phyloP scores from a whole-genome alignment of 2,329 filamentous ascomycete species.

The Capronia coronata region DNA sequence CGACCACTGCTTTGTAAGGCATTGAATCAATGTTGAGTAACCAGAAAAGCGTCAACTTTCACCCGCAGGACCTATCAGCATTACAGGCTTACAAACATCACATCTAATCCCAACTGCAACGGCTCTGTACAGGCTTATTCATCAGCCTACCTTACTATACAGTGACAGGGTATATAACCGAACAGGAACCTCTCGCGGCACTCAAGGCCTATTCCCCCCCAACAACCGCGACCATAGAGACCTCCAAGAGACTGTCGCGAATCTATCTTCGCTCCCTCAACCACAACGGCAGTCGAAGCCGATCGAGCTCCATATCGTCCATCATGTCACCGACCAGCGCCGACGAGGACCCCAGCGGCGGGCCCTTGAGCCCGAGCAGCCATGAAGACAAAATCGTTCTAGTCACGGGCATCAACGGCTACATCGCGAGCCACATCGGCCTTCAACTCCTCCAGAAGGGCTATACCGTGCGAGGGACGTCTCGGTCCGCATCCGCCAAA shows the following conservation, averaged over 20 bases:
- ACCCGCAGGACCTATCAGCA: no score
- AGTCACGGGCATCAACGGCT: constrained; percentile 40
- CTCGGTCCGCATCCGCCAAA: constrained; percentile 30
- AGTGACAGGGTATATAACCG: no score
- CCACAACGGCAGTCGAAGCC: constrained; percentile 12
- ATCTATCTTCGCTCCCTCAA: constrained; percentile 18
- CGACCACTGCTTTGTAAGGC: no score
- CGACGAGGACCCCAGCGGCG: not conserved
- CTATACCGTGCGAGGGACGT: constrained; percentile 38
- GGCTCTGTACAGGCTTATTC: no score
- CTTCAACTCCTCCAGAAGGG: constrained; percentile 36
- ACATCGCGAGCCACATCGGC: constrained; percentile 36
- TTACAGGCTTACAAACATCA: no score
- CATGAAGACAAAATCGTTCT: constrained; percentile 28
- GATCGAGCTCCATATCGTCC: constrained; percentile 13
- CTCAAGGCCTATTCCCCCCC: not conserved
- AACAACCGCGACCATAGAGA: constrained; percentile 15
- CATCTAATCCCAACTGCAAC: no score
- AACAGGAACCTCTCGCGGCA: not conserved
- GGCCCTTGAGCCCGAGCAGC: no score
- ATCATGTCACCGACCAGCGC: not conserved
- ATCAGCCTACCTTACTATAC: no score
- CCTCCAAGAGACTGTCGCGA: constrained; percentile 17
- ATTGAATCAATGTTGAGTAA: no score
- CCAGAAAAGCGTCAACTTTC: no score